phyloP scores from a whole-genome alignment of 2,329 filamentous ascomycete genomes.

The Diaporthe sp. region DNA sequence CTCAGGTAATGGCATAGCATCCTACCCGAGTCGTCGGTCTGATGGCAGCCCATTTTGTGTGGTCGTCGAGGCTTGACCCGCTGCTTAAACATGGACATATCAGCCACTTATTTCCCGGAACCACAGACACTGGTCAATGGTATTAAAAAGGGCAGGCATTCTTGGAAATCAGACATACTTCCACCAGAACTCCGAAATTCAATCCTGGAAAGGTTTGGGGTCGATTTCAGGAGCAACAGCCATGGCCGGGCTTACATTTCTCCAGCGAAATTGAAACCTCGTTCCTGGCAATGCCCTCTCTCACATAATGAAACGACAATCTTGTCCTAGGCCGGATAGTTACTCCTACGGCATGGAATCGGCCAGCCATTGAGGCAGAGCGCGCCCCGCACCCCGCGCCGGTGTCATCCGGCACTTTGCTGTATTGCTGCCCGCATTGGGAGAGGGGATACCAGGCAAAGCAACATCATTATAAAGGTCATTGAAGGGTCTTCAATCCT shows the following conservation, averaged over 20 bases:
- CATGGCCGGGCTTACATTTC: slow-evolving; percentile 23
- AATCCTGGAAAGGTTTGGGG: neutral
- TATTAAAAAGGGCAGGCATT: neutral
- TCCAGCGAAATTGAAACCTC: neutral
- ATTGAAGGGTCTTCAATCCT: too few species aligned
- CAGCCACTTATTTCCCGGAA: neutral
- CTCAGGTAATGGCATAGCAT: neutral
- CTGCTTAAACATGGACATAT: neutral
- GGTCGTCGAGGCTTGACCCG: neutral
- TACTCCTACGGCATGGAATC: neutral
- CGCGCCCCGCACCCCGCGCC: slow-evolving; percentile 36
- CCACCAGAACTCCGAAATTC: neutral
- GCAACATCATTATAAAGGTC: neutral
- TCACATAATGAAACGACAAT: neutral
- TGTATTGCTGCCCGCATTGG: neutral
- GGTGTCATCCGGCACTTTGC: slow-evolving; percentile 28
- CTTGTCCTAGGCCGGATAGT: slow-evolving; percentile 8
- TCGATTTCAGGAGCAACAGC: neutral
- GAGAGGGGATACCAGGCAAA: neutral
- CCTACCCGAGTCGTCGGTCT: neutral
- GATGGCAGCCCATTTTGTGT: neutral
- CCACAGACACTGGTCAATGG: neutral
- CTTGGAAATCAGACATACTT: slow-evolving; percentile 5
- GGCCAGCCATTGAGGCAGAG: slow-evolving; percentile 14
- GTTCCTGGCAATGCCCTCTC: neutral